Base-by-base conservation (phyloP, 2,329 filamentous ascomycete genomes). In the Didymellaceae sp. region DNA sequence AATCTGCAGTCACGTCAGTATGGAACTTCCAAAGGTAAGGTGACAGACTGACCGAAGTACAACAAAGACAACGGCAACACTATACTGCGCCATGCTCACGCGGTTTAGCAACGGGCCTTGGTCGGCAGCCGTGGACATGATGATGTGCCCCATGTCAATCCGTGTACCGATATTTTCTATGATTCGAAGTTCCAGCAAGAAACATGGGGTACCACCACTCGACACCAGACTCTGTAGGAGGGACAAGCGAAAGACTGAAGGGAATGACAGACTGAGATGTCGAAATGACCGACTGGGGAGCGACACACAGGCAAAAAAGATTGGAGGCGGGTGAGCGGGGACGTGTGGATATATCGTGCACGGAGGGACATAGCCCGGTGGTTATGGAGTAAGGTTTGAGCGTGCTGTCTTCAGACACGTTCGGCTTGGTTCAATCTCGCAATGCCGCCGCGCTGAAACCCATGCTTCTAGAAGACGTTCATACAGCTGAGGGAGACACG, bases 71-170 rank as follows among this genome's bases (percentile, higher is more conserved):
- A 63, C 56, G 2, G 62, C 63, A 14, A 65, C 26, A 2, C 46
- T 35, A 39, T 65, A 67, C 37, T 56, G 51, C 17, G 58, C 56
- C 47, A 67, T 31, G 30, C 56, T 61, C 35, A 65, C 60, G n/a
- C 57, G 57, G n/a, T 58, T 58, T 18, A 66, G 40, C 26, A 63
- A 41, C 7, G 62, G 59, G 7, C 63, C 64, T 52, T 55, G 56
- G 22, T 65, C 54, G 53, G 46, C 41, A n/a, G 48, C 46, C 5
- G 46, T 38, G 25, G 59, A 51, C 34, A 54, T 56, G 25, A 63
- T 50, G 18, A 63, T 57, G 18, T 63, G 57, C n/a, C 57, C 58
- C 61, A 63, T 63, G 35, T 52, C 41, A 48, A 50, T 49, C 47
- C 35, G 52, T 49, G 24, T 44, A 31, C 37, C 43, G 30, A 22